These are phyloP conservation scores for Beauveria bassiana DNA, from an alignment of 2,329 filamentous ascomycete species.

Conservation along the genomic window DNA sequence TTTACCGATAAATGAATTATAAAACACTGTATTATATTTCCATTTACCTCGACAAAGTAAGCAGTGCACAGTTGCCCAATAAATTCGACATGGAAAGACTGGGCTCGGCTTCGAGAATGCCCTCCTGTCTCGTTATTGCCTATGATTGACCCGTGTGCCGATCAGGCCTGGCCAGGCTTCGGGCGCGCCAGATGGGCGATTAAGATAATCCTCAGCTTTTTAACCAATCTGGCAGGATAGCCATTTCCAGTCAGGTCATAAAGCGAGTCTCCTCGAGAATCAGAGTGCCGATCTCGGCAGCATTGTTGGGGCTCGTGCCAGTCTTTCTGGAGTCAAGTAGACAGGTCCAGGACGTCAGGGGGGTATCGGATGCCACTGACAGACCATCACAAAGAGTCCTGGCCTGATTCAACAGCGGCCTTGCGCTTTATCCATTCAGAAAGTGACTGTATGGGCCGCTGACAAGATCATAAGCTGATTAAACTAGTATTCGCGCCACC, in stretches of 20 bases:
- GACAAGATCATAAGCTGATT: conserved; percentile 59
- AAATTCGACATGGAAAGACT: too few relatives aligned
- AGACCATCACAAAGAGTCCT: conserved; percentile 62
- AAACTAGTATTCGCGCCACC: not conserved
- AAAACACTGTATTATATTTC: too few relatives aligned
- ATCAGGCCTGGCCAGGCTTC: conserved; percentile 74
- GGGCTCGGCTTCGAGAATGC: too few relatives aligned
- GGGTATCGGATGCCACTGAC: conserved; percentile 70
- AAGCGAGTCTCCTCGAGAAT: conserved; percentile 80
- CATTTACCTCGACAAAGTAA: too few relatives aligned
- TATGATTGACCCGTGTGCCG: conserved; percentile 50
- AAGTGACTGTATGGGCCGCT: conserved; percentile 54
- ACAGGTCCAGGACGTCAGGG: conserved; percentile 70
- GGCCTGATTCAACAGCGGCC: conserved; percentile 56
- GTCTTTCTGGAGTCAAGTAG: conserved; percentile 47
- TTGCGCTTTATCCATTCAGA: conserved; percentile 41
- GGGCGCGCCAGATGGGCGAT: conserved; percentile 48
- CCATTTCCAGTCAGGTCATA: conserved; percentile 62
- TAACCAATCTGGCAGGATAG: conserved; percentile 61
- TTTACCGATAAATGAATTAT: too few relatives aligned
- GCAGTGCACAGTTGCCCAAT: too few relatives aligned
- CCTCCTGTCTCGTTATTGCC: too few relatives aligned
- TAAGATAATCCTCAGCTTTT: conserved; percentile 60
- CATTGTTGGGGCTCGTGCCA: conserved; percentile 52
- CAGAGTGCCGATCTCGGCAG: conserved; percentile 71